These are phyloP conservation scores for Candida parachauliodes DNA, from an alignment of 805 yeast species.

Conservation along the genomic window DNA sequence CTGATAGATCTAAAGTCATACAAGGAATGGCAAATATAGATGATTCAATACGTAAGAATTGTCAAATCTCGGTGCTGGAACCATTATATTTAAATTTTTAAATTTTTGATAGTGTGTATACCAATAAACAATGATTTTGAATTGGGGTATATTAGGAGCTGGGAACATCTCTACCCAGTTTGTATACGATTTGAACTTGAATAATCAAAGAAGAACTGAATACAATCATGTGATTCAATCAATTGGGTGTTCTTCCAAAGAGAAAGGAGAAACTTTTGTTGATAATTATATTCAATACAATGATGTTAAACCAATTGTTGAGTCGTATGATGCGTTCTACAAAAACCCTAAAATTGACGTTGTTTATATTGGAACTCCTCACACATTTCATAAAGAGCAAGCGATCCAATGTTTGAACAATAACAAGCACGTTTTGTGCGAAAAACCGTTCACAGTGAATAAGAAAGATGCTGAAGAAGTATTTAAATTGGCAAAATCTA, in stretches of 20 bases:
- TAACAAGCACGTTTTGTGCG: slow-evolving; percentile 51
- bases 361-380: slow-evolving; percentile 57
- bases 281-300: slow-evolving; percentile 18
- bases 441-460: slow-evolving; percentile 53
- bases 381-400: slow-evolving; percentile 46
- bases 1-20: slow-evolving; percentile 22
- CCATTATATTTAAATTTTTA: slow-evolving; percentile 24
- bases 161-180: slow-evolving; percentile 48
- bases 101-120: slow-evolving; percentile 2
- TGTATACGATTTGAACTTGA: slow-evolving; percentile 34
- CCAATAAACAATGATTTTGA: slow-evolving; percentile 12
- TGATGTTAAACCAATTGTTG: slow-evolving; percentile 22
- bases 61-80: slow-evolving; percentile 16
- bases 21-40: slow-evolving; percentile 17
- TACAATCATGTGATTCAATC: slow-evolving; percentile 32
- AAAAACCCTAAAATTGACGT: slow-evolving; percentile 41
- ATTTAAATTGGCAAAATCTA: slow-evolving; percentile 39
- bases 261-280: slow-evolving; percentile 35
- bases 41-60: slow-evolving; percentile 13
- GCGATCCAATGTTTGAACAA: slow-evolving; percentile 39
- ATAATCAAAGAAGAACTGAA: slow-evolving; percentile 19
- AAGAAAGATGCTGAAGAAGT: slow-evolving; percentile 40
- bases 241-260: slow-evolving; percentile 35
- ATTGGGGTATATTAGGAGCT: slow-evolving; percentile 50
- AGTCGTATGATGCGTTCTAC: slow-evolving; percentile 44